Conservation (phyloP, 2,329 filamentous ascomycete species). For the Fonsecaea erecta region DNA sequence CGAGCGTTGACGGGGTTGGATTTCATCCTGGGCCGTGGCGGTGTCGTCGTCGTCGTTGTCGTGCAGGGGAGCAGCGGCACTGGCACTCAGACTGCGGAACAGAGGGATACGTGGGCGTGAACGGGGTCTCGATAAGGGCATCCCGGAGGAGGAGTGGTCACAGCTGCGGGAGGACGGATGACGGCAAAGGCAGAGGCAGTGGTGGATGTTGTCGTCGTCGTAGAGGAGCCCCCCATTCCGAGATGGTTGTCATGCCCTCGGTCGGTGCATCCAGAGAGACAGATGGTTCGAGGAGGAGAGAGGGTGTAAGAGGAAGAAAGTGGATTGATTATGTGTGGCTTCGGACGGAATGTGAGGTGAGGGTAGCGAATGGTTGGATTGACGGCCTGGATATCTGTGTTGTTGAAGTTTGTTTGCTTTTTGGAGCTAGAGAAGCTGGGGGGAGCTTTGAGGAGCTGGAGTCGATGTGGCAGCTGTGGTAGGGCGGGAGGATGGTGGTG, state of each 20-base stretch:
- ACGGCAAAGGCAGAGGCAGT: neutral
- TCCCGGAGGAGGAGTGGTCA: constrained; percentile 10
- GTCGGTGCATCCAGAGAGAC: neutral
- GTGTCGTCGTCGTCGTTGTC: constrained; percentile 9
- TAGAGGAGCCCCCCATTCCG: constrained; percentile 2
- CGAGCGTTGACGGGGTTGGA: constrained; percentile 7
- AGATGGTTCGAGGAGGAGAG: neutral
- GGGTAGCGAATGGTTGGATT: neutral
- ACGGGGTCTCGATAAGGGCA: constrained; percentile 27
- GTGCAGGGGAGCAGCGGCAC: constrained; percentile 7
- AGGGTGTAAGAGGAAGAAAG: neutral
- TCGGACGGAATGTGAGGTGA: neutral
- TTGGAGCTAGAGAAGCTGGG: neutral
- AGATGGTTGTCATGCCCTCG: neutral
- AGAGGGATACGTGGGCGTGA: constrained; percentile 25
- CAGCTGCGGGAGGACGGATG: constrained; percentile 1
- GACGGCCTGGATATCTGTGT: too few relatives aligned
- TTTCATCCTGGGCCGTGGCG: constrained; percentile 4
- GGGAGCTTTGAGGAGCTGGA: too few relatives aligned
- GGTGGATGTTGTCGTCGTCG: neutral
- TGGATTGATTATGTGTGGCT: neutral
- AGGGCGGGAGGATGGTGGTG: too few relatives aligned
- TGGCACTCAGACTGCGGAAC: constrained; percentile 32
- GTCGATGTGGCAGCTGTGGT: too few relatives aligned
- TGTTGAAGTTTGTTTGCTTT: too few relatives aligned